phyloP scores from a whole-genome alignment of 1,139 yeast genomes.

The Arxiozyma bovina region DNA sequence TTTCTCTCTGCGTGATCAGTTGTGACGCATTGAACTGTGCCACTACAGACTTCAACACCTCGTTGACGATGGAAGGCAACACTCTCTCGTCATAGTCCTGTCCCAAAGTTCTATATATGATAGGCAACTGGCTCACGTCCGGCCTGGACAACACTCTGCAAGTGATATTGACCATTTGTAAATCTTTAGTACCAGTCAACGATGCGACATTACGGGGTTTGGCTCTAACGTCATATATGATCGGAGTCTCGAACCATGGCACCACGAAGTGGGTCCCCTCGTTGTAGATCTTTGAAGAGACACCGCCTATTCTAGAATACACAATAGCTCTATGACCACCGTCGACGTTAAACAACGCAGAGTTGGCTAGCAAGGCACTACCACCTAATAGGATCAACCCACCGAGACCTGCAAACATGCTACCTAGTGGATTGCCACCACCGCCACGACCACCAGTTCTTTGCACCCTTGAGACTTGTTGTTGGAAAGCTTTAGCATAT shows the following conservation, averaged over 20 bases:
- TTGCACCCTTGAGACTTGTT: slow-evolving; percentile 25
- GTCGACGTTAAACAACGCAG: slow-evolving; percentile 80
- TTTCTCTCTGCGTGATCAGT: slow-evolving; percentile 94
- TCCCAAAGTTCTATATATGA: slow-evolving; percentile 85
- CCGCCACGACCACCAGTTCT: slow-evolving; percentile 36
- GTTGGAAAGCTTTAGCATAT: slow-evolving; percentile 29
- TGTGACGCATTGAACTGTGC: slow-evolving; percentile 98
- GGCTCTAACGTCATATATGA: slow-evolving; percentile 90
- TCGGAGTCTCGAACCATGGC: slow-evolving; percentile 94
- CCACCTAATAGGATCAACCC: slow-evolving; percentile 70
- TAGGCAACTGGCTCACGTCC: slow-evolving; percentile 65
- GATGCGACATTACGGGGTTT: slow-evolving; percentile 97
- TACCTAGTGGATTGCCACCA: slow-evolving; percentile 45
- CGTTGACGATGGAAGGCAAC: slow-evolving; percentile 92
- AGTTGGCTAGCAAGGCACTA: slow-evolving; percentile 55
- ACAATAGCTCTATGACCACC: slow-evolving; percentile 99
- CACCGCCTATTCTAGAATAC: slow-evolving; percentile 81
- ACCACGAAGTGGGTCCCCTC: slow-evolving; percentile 94
- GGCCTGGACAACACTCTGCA: slow-evolving; percentile 96
- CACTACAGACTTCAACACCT: slow-evolving; percentile 90
- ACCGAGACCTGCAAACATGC: slow-evolving; percentile 41
- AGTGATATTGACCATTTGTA: slow-evolving; percentile 97
- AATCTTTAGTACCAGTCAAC: slow-evolving; percentile 93
- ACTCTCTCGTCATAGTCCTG: slow-evolving; percentile 93
- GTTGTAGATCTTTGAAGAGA: slow-evolving; percentile 71